Base-by-base conservation (phyloP, 2,329 filamentous ascomycete genomes). In the Huntiella moniliformis region DNA sequence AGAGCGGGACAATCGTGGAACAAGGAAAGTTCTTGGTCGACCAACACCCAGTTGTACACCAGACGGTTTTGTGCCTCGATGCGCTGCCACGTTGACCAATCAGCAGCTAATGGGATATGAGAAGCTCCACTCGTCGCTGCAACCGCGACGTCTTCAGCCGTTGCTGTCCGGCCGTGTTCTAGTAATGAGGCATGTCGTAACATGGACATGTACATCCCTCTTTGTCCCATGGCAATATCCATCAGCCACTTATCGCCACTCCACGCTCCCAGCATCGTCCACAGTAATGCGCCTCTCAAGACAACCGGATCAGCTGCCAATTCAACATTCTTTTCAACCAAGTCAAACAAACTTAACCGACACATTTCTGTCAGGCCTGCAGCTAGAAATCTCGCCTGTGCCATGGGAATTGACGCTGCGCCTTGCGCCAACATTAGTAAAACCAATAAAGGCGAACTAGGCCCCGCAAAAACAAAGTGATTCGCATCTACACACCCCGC, bases 241-340 rank as follows among this genome's bases (percentile, higher is more conserved):
- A 82, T 82, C 52, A 81, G 74, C 77, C 78, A 82, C 60, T 82
- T 82, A 58, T 82, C 78, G 39, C 79, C 79, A 55, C 77, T 79
- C 79, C 79, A 83, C 1, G 75, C 75, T 5, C 77, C 78, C 18
- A 80, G 67, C 1, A 77, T 68, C 1, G 73, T 79, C 56, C 81
- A 81, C 3, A 82, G 67, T 10, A 82, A 62, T 0, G 77, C 77
- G 41, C 75, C 76, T 35, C 77, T 70, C 38, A 82, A 64, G 0
- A 78, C 71, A 3, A 73, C 69, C 0, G 73, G 72, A 54, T 82
- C 76, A 1, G 74, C 71, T 10, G 74, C 73, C 61, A 82, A 68
- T 57, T 77, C 72, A 42, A 81, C 71, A 53, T 82, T 77, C 57
- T 77, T 79, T 60, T 82, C 78, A 44, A 82, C 78, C 4, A 78